Evolutionary conservation across 2,329 filamentous ascomycete species (phyloP).

Genomic region (Coniochaeta prunicola): DNA sequence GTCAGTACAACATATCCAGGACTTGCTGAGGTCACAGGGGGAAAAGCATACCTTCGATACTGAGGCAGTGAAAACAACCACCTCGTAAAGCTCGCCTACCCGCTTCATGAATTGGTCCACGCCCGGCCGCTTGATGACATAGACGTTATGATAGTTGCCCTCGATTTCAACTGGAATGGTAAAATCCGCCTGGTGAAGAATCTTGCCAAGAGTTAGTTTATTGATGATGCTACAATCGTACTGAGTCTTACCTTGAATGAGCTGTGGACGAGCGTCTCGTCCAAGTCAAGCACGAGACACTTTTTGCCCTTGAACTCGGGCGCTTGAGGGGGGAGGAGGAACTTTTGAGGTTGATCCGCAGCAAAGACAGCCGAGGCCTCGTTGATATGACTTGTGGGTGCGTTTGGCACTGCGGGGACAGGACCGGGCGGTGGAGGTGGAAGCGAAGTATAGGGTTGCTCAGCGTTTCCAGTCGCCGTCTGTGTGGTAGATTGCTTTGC

Average conservation of each 20-base stretch:
- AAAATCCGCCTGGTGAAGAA: constrained; percentile 95
- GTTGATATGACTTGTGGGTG: constrained; percentile 27
- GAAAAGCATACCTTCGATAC: constrained; percentile 72
- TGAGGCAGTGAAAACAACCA: constrained; percentile 96
- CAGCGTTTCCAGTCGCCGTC: constrained; percentile 22
- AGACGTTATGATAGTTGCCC: constrained; percentile 98
- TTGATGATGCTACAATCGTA: not conserved
- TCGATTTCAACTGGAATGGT: constrained; percentile 99
- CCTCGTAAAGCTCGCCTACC: constrained; percentile 94
- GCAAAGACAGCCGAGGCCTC: constrained; percentile 36
- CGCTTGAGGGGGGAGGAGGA: constrained; percentile 73
- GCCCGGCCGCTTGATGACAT: constrained; percentile 98
- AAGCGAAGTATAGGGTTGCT: constrained; percentile 32
- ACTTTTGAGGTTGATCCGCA: constrained; percentile 48
- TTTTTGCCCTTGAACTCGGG: constrained; percentile 81
- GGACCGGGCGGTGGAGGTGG: constrained; percentile 41
- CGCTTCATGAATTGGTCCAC: constrained; percentile 99
- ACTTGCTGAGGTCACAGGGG: not conserved
- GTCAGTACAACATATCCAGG: constrained; percentile 13
- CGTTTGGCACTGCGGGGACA: constrained; percentile 25
- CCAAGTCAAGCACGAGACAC: constrained; percentile 89
- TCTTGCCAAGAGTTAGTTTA: constrained; percentile 42
- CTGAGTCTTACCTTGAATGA: constrained; percentile 77
- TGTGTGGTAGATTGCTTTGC: constrained; percentile 36
- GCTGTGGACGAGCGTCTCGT: constrained; percentile 95